Evolutionary conservation across 768 basidiomycete species (phyloP).

Genomic region (Clitopilus passeckerianus): DNA sequence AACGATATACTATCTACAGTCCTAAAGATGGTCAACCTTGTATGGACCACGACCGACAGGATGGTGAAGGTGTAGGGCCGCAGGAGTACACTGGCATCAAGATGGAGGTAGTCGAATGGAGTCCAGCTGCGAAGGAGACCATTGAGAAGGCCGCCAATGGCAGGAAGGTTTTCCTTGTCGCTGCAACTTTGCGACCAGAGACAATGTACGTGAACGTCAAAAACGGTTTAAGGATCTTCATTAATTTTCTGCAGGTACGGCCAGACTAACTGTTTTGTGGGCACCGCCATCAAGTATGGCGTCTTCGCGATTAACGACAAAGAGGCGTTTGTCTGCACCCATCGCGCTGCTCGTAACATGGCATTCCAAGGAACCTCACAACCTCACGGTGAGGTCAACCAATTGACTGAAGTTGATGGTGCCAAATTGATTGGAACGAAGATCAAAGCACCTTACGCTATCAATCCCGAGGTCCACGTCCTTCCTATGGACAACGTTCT

Average conservation of each 20-base stretch:
- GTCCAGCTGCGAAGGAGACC: slow-evolving; percentile 56
- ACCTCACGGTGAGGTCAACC: slow-evolving; percentile 64
- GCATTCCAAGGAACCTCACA: slow-evolving; percentile 86
- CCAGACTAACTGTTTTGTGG: slow-evolving; percentile 97
- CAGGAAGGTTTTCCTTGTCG: slow-evolving; percentile 87
- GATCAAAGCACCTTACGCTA: slow-evolving; percentile 80
- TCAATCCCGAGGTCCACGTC: slow-evolving; percentile 87
- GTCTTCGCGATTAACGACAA: slow-evolving; percentile 84
- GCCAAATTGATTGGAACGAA: slow-evolving; percentile 80
- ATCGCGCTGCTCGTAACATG: slow-evolving; percentile 96
- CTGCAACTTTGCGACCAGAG: slow-evolving; percentile 93
- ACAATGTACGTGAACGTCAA: slow-evolving; percentile 66
- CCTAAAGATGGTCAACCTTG: slow-evolving; percentile 99
- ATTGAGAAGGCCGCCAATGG: slow-evolving; percentile 67
- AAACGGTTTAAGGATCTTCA: slow-evolving; percentile 6
- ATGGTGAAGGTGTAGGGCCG: slow-evolving; percentile 92
- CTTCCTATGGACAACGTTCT: slow-evolving; percentile 98
- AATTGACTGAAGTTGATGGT: slow-evolving; percentile 77
- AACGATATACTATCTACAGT: slow-evolving; percentile 97
- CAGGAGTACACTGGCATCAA: slow-evolving; percentile 95
- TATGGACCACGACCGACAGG: slow-evolving; percentile 98
- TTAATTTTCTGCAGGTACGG: slow-evolving; percentile 64
- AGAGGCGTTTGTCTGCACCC: slow-evolving; percentile 85
- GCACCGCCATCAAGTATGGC: slow-evolving; percentile 86
- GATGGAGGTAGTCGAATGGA: slow-evolving; percentile 90